Conservation (phyloP, 1,139 yeast genomes). For the Candida sanyaensis region DNA sequence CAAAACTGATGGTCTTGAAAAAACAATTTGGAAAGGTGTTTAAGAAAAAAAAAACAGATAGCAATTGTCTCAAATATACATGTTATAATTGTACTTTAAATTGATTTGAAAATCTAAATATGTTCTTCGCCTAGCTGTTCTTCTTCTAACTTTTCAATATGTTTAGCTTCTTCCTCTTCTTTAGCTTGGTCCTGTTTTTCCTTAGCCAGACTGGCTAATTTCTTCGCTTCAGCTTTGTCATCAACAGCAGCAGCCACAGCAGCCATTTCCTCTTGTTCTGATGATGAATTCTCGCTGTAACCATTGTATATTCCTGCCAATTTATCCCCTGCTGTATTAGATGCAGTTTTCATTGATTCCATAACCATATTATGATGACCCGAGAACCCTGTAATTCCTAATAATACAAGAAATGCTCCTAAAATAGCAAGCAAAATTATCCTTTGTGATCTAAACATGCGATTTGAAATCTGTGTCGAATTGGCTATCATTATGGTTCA, state of each 20-base stretch:
- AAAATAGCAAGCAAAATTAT: slow-evolving; percentile 23
- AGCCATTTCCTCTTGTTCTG: slow-evolving; percentile 10
- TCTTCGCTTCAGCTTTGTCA: slow-evolving; percentile 13
- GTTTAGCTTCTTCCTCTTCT: slow-evolving; percentile 10
- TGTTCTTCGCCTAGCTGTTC: background rate
- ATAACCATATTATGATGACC: slow-evolving; percentile 21
- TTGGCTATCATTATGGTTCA: slow-evolving; percentile 23
- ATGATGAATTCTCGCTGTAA: slow-evolving; percentile 1
- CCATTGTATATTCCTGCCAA: slow-evolving; percentile 13
- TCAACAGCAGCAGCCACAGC: too few species aligned
- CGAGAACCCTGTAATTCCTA: slow-evolving; percentile 23
- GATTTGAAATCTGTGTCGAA: slow-evolving; percentile 30
- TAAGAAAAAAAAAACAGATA: slow-evolving; percentile 13
- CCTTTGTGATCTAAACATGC: slow-evolving; percentile 33
- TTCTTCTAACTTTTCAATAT: slow-evolving; percentile 5
- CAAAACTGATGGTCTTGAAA: slow-evolving; percentile 47
- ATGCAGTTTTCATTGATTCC: slow-evolving; percentile 16
- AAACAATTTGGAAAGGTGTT: slow-evolving; percentile 47
- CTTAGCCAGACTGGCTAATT: slow-evolving; percentile 7
- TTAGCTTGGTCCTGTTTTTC: background rate
- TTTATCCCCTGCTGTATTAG: slow-evolving; percentile 18
- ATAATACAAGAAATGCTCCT: slow-evolving; percentile 22
- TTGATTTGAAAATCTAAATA: background rate
- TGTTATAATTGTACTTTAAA: too few species aligned
- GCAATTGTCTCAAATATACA: background rate